A percentile compares a stretch with the other conserved stretches of the same genome.
Evolutionary conservation across 768 basidiomycete species (phyloP).

Genomic region (Pleurotus sapidus): DNA sequence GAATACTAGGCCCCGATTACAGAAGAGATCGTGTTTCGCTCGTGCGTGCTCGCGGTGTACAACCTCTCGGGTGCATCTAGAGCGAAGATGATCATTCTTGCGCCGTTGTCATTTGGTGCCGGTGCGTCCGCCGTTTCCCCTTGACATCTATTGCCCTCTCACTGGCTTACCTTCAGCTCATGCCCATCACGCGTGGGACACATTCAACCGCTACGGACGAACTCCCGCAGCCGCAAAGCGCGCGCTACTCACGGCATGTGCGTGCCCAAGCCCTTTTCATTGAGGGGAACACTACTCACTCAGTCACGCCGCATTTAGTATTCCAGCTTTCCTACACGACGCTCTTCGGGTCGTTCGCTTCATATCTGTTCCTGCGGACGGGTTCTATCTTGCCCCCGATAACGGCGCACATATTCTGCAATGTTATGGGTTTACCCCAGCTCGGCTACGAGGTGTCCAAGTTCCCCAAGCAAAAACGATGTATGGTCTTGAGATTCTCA

Average conservation of each 20-base stretch:
- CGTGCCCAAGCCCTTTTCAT: constrained; percentile 14
- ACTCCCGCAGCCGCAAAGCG: constrained; percentile 59
- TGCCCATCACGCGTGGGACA: constrained; percentile 89
- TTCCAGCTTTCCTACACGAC: constrained; percentile 92
- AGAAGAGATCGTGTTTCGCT: constrained; percentile 89
- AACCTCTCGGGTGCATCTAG: constrained; percentile 58
- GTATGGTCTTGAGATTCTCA: no score
- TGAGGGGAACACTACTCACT: neutral
- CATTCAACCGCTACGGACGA: constrained; percentile 71
- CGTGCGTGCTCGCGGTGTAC: constrained; percentile 76
- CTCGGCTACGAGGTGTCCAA: constrained; percentile 48
- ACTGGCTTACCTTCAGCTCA: constrained; percentile 58
- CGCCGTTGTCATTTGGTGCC: constrained; percentile 85
- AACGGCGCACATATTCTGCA: constrained; percentile 87
- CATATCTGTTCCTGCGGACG: constrained; percentile 85
- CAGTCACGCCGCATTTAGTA: constrained; percentile 37
- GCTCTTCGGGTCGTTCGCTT: constrained; percentile 84
- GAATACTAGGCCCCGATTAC: constrained; percentile 74
- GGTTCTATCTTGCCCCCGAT: constrained; percentile 79
- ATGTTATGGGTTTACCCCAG: constrained; percentile 88
- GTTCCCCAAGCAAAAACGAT: no score
- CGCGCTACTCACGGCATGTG: constrained; percentile 58
- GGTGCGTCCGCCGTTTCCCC: constrained; percentile 43
- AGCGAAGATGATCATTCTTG: constrained; percentile 66
- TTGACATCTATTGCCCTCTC: neutral